These are phyloP conservation scores for Clonostachys rhizophaga DNA, from an alignment of 2,329 filamentous ascomycete species.

Conservation along the genomic window DNA sequence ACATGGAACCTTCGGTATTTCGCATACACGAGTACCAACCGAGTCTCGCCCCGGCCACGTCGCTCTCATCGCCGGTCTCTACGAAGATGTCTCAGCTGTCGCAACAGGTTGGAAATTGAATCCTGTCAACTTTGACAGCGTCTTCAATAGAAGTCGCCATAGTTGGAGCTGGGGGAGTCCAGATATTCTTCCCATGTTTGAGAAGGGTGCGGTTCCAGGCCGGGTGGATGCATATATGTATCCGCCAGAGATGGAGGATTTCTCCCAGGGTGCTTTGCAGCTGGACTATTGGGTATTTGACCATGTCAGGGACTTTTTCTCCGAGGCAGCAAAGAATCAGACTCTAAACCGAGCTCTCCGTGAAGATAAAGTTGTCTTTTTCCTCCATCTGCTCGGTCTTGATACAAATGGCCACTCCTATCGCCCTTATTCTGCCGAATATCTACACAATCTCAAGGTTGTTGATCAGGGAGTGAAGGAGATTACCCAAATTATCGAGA, in stretches of 20 bases:
- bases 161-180: slow-evolving; percentile 99
- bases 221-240: slow-evolving; percentile 86
- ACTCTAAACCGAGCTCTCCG: slow-evolving; percentile 69
- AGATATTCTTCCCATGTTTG: slow-evolving; percentile 96
- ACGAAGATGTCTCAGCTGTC: slow-evolving; percentile 96
- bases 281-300: slow-evolving; percentile 97
- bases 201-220: slow-evolving; percentile 83
- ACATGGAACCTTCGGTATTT: slow-evolving; percentile 93
- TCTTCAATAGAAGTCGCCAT: slow-evolving; percentile 94
- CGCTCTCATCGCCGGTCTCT: slow-evolving; percentile 90
- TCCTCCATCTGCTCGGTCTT: slow-evolving; percentile 86
- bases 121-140: slow-evolving; percentile 96
- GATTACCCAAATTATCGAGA: slow-evolving; percentile 73
- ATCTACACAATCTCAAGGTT: slow-evolving; percentile 88
- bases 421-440: slow-evolving; percentile 92
- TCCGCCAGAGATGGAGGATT: slow-evolving; percentile 81
- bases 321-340: slow-evolving; percentile 70
- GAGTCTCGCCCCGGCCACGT: slow-evolving; percentile 96
- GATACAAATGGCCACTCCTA: slow-evolving; percentile 86
- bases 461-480: slow-evolving; percentile 88
- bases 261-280: slow-evolving; percentile 72
- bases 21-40: slow-evolving; percentile 93
- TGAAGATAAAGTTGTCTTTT: slow-evolving; percentile 88
- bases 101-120: slow-evolving; percentile 98
- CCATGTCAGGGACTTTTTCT: slow-evolving; percentile 82